Conservation (phyloP, 1,284 basidiomycete genomes). For the Tremellales sp. region DNA sequence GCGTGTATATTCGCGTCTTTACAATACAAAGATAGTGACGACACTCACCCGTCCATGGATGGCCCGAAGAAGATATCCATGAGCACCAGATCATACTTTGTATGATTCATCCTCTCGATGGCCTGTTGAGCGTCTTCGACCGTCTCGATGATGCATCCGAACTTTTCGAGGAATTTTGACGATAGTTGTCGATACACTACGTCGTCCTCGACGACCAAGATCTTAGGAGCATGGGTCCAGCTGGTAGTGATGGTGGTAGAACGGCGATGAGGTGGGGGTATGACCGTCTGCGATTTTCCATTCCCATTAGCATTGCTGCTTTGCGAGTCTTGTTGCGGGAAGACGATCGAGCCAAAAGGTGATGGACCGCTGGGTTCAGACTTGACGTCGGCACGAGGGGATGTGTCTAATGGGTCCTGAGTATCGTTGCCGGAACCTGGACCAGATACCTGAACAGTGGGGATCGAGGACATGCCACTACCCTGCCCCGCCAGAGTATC, state of each 20-base stretch:
- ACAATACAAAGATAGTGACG: not conserved
- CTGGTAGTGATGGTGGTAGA: constrained; percentile 72
- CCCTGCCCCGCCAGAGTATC: constrained; percentile 17
- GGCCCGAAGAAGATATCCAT: constrained; percentile 63
- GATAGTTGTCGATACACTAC: constrained; percentile 81
- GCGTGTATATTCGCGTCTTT: too few species aligned
- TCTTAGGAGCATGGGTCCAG: constrained; percentile 79
- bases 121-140: constrained; percentile 90
- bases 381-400: not conserved
- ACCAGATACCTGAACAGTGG: not conserved
- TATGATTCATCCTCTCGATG: constrained; percentile 88
- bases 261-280: constrained; percentile 22
- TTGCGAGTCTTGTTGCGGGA: constrained; percentile 6
- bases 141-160: constrained; percentile 90
- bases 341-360: constrained; percentile 21
- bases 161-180: constrained; percentile 90
- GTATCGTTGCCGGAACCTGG: too few species aligned
- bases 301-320: constrained; percentile 6
- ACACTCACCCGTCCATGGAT: constrained; percentile 45
- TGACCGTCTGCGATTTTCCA: not conserved
- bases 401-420: constrained; percentile 20
- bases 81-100: constrained; percentile 86
- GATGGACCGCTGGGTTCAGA: constrained; percentile 7
- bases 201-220: constrained; percentile 92
- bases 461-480: not conserved